phyloP scores from a whole-genome alignment of 2,329 filamentous ascomycete genomes.

The Aphanocladium album region DNA sequence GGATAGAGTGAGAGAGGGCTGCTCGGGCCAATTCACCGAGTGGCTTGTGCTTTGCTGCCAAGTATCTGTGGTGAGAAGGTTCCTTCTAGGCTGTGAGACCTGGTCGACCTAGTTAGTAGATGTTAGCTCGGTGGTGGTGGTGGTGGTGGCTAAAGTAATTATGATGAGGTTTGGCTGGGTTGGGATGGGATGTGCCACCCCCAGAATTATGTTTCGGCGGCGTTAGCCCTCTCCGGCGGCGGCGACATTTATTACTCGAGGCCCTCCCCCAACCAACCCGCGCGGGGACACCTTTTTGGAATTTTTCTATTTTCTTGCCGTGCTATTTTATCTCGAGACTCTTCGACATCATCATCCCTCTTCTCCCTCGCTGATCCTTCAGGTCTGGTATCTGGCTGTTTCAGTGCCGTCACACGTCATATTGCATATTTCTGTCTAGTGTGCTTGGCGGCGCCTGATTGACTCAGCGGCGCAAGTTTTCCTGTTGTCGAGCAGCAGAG shows the following conservation, averaged over 20 bases:
- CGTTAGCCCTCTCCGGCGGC: background rate
- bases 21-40: constrained; percentile 2
- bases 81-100: background rate
- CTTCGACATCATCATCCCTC: background rate
- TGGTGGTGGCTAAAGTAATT: background rate
- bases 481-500: background rate
- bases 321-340: background rate
- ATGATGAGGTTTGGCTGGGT: background rate
- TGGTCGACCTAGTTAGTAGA: background rate
- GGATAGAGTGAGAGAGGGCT: background rate
- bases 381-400: constrained; percentile 6
- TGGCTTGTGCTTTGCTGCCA: constrained; percentile 6
- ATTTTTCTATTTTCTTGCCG: background rate
- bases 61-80: background rate
- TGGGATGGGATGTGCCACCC: background rate
- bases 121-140: background rate
- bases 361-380: constrained; percentile 4
- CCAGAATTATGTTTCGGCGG: background rate
- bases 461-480: background rate
- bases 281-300: background rate
- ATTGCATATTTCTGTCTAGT: constrained; percentile 4
- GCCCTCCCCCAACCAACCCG: background rate
- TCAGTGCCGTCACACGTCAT: constrained; percentile 11
- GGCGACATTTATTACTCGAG: constrained; percentile 6
- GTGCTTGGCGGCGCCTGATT: constrained; percentile 2